Conservation (phyloP, 345 rosid species). For the Linum trigynum region DNA sequence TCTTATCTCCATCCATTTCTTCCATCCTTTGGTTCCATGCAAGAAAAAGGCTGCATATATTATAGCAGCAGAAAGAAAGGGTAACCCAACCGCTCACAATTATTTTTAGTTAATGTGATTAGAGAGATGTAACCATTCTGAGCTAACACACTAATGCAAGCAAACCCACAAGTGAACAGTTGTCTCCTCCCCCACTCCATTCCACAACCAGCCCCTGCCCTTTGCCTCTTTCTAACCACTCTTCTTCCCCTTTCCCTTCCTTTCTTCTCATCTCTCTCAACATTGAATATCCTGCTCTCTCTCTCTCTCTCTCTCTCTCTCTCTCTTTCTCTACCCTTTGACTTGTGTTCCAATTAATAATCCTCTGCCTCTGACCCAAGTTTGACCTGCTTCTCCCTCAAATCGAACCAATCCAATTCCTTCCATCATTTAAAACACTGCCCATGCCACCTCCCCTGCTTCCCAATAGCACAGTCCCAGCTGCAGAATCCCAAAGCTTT, state of each 20-base stretch:
- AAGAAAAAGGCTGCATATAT: background rate
- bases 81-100: slow-evolving; percentile 5
- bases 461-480: background rate
- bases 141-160: slow-evolving; percentile 7
- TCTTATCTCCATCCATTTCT: no score
- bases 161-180: background rate
- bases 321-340: background rate
- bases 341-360: background rate
- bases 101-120: background rate
- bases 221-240: background rate
- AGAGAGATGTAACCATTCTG: background rate
- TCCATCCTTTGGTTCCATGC: no score
- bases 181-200: background rate
- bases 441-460: background rate
- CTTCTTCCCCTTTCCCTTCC: background rate
- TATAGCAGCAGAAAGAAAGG: background rate
- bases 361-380: background rate
- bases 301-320: no score
- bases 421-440: background rate
- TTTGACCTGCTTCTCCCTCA: background rate
- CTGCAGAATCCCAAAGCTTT: background rate
- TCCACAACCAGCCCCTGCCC: background rate
- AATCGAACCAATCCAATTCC: background rate
- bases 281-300: background rate
- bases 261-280: background rate